Base-by-base conservation (phyloP, 495 filamentous ascomycete species). In the Penicillium robsamsonii region DNA sequence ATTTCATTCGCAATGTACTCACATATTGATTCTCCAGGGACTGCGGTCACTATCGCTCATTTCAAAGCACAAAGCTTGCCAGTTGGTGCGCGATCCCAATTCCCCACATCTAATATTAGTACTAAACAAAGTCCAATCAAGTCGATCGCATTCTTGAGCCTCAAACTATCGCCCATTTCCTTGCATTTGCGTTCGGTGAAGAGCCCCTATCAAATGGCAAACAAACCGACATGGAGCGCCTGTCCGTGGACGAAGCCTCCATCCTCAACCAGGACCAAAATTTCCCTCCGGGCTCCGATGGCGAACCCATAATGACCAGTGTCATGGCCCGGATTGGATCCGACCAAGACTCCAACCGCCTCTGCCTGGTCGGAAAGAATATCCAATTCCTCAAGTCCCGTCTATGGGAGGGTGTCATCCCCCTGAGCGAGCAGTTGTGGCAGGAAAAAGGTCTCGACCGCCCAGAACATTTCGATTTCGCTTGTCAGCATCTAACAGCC, bases 401-500 rank as follows among this genome's bases (percentile, higher is more conserved):
- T 27, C 24, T 70, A 4, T 74, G 69, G 69, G 62, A 63, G 29
- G 73, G 73, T 7, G 62, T 74, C 18, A 35, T 59, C 1, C 73
- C 71, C 8, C n/a, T 74, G n/a, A 64, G 60, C 25, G 66, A 70
- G 20, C 58, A 64, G 43, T 50, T 66, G 43, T 75, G 73, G 71
- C 38, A 46, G 8, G 67, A 70, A 6, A 71, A 70, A 35, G 55
- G 56, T 1, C 66, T 75, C 4, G 52, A 74, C 35, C 29, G 41
- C 0, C 37, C 42, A 7, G 55, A 61, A 0, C 67, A 75, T 10
- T 69, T 74, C 15, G 67, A 68, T n/a, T n/a, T 64, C 29, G 71
- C 72, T 4, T 55, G 58, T 18, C 56, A 72, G 20, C 50, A 71
- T 41, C 50, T 75, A 0, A 50, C 66, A 0, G 55, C 66, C 17